A percentile compares a stretch with the other conserved stretches of the same genome.
These are phyloP conservation scores for Trichoderma hamatum DNA, from an alignment of 2,329 filamentous ascomycete genomes.

Conservation along the genomic window DNA sequence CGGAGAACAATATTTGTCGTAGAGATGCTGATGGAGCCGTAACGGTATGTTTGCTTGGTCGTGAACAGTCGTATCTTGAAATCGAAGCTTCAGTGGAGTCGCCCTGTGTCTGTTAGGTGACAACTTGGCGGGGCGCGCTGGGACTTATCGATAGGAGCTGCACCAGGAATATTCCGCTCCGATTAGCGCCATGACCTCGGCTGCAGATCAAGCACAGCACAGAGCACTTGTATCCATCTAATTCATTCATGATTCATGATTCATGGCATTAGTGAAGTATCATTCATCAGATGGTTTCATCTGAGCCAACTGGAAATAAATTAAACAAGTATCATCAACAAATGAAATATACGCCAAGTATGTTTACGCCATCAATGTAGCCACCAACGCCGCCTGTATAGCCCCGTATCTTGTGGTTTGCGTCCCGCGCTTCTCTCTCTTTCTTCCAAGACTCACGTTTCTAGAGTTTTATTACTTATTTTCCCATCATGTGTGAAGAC, in stretches of 20 bases:
- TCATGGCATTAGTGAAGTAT: neutral
- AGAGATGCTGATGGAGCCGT: neutral
- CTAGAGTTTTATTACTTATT: neutral
- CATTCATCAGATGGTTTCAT: neutral
- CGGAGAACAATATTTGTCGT: neutral
- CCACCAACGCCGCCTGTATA: constrained; percentile 8
- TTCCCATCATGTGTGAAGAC: constrained; percentile 25
- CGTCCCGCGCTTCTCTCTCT: constrained; percentile 6
- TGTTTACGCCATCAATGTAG: neutral
- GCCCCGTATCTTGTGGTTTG: neutral
- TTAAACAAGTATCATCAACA: neutral
- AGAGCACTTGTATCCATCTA: neutral
- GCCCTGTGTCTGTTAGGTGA: neutral
- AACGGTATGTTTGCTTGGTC: neutral
- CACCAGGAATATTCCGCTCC: constrained; percentile 14
- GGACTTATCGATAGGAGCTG: constrained; percentile 29
- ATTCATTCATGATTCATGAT: neutral
- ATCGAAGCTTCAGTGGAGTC: constrained; percentile 21
- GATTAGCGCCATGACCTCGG: neutral
- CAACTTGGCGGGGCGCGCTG: constrained; percentile 19
- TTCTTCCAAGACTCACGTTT: neutral
- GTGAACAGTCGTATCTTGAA: neutral
- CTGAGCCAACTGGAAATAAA: neutral
- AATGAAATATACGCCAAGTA: neutral
- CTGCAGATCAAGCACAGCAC: neutral